Evolutionary conservation across 148 eudicot genomes (phyloP), one percentile per base, ranked within the genome.

Genomic region (Vaccinium corymbosum): DNA sequence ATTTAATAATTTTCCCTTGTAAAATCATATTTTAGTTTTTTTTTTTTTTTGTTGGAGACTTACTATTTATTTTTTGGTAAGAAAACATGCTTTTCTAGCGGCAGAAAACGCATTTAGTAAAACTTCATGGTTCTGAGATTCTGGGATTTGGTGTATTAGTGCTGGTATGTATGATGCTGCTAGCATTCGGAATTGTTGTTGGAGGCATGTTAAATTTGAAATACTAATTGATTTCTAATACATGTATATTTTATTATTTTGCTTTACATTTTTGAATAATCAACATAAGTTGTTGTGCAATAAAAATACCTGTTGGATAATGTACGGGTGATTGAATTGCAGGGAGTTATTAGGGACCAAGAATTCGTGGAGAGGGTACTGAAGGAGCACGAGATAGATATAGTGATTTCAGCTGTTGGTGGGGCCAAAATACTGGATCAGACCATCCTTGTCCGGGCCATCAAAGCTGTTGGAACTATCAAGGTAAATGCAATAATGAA

Each of bases 321-420:
- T 38, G 42, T 3, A 38, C 4, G 42, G 4, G 42, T 3, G 42
- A 38, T 38, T 46, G 29, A 25, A n/a, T 78, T 12, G 51, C 84
- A 92, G 94, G 94, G 94, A 19, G 78, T 53, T 1, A 82, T 90
- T 51, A 80, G 78, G 1, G 85, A 92, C 51, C 86, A 92, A 74
- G 85, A 81, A 14, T 84, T 83, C 59, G 84, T 90, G 90, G 89
- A 87, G 87, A 88, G 88, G 73, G 81, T 89, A 81, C 82, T 92
- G 20, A 88, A 75, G 78, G 89, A 89, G 57, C 73, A 85, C 76
- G 85, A 92, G 85, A 92, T 92, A 56, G 93, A 92, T 15, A 82
- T 88, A 12, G 94, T 90, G 9, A 88, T 92, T 84, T 89, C 94
- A 53, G 92, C 89, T 11, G 90, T 90, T 1, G 94, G 94, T 20